Evolutionary conservation across 1,284 basidiomycete species (phyloP), one percentile per base, ranked within the genome.

Genomic region (Somion occarium): DNA sequence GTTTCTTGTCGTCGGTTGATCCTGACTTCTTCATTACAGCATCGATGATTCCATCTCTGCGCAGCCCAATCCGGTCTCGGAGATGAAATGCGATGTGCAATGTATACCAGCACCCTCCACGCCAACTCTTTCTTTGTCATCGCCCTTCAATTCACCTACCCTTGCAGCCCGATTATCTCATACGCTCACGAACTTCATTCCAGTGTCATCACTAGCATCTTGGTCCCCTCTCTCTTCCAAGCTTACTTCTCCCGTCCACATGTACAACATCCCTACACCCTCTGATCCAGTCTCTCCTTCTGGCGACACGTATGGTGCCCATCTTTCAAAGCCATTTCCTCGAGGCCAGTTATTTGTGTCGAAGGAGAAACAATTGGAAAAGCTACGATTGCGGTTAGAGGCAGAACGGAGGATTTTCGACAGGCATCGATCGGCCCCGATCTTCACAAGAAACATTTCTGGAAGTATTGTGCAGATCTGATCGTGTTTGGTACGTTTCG

Each of bases 281-380:
- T 50, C 55, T 5, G 55, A 62, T 44, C 47, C 66, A 38, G 58
- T 62, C 48, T 55, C 64, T 44, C 45, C 59, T 48, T 53, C 62
- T 52, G 62, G 57, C 63, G 58, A 60, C 59, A 49, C 60, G 56
- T 55, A 62, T 49, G 58, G 55, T 51, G 60, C 27, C 15, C 34
- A 11, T 18, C 20, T n/a, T 19, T 34, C 9, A 5, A 47, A 3
- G 39, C 50, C 15, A 20, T 24, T 18, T n/a, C 25, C 43, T 19
- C 19, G 23, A 12, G 26, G 26, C 15, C 59, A 70, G 46, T 67
- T 65, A 44, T 85, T 72, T 60, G 79, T 85, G 45, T 73, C 82
- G 19, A 82, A 77, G 61, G 75, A 82, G 59, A 76, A 69, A 57
- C 85, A 89, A 63, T 64, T 88, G 59, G 75, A 78, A 60, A 81